Evolutionary conservation across 1,284 basidiomycete species (phyloP).

Genomic region (Austroboletus olivaceoglutinosus): DNA sequence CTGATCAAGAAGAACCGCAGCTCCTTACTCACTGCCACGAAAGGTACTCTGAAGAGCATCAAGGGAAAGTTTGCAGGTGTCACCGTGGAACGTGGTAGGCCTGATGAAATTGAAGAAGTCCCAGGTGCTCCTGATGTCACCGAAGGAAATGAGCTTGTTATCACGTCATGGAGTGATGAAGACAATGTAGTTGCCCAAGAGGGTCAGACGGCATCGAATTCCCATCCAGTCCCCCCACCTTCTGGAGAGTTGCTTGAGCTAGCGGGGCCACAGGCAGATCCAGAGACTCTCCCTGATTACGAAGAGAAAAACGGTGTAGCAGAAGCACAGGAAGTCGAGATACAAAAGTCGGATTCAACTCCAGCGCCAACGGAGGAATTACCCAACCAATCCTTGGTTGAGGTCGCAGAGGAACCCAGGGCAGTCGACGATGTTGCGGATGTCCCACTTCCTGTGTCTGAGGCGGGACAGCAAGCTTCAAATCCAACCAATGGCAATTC

Average conservation of each 20-base stretch:
- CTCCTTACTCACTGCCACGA: conserved; percentile 49
- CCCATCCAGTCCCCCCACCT: conserved; percentile 20
- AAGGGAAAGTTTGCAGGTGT: conserved; percentile 37
- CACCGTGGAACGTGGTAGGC: conserved; percentile 8
- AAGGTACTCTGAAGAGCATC: conserved; percentile 47
- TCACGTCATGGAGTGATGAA: conserved; percentile 24
- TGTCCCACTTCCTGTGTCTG: not conserved
- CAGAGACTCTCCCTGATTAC: conserved; percentile 49
- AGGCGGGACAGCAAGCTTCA: conserved; percentile 1
- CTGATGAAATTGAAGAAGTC: conserved; percentile 25
- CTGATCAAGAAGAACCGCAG: conserved; percentile 38
- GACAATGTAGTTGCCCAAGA: conserved; percentile 11
- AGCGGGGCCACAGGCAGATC: conserved; percentile 42
- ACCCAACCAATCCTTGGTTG: not conserved
- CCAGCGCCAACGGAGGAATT: conserved; percentile 2
- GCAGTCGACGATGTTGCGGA: conserved; percentile 6
- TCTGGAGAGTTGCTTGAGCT: conserved; percentile 44
- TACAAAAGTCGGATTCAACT: not conserved
- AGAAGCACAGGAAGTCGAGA: conserved; percentile 10
- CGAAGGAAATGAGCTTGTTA: conserved; percentile 5
- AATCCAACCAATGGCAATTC: not conserved
- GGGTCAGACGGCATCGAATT: conserved; percentile 2
- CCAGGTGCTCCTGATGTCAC: not conserved
- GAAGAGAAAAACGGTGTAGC: conserved; percentile 43
- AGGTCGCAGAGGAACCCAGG: conserved; percentile 1